Evolutionary conservation across 129 eudicot species (phyloP).

Genomic region (Mikania micrantha): DNA sequence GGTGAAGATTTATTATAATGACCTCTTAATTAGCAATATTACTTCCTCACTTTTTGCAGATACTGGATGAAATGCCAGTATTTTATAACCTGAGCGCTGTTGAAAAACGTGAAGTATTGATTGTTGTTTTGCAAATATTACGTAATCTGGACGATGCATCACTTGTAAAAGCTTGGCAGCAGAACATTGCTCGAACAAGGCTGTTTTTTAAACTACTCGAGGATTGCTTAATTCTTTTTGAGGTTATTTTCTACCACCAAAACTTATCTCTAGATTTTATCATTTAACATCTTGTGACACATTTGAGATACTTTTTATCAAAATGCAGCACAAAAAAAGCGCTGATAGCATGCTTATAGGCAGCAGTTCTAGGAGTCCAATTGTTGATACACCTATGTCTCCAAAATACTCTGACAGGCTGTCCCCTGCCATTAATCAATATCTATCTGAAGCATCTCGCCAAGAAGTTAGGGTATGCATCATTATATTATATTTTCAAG

Average conservation of each 20-base stretch:
- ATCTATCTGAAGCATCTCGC: slow-evolving; percentile 90
- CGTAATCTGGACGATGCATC: slow-evolving; percentile 96
- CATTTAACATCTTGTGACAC: not conserved
- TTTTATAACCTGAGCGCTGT: slow-evolving; percentile 87
- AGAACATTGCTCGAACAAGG: slow-evolving; percentile 88
- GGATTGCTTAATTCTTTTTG: slow-evolving; percentile 85
- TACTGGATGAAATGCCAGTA: slow-evolving; percentile 98
- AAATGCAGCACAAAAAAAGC: slow-evolving; percentile 81
- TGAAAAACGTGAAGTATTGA: slow-evolving; percentile 94
- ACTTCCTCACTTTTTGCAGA: slow-evolving; percentile 43
- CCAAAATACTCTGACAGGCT: slow-evolving; percentile 94
- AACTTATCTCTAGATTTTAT: not conserved
- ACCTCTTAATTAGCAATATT: slow-evolving; percentile 3
- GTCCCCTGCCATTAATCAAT: slow-evolving; percentile 96
- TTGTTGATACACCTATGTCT: slow-evolving; percentile 73
- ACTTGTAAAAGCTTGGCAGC: slow-evolving; percentile 93
- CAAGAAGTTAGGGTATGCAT: slow-evolving; percentile 89
- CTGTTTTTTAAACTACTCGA: slow-evolving; percentile 91
- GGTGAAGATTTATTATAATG: slow-evolving; percentile 1
- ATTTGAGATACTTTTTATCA: not conserved
- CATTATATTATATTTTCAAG: slow-evolving; percentile 1
- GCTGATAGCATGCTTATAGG: slow-evolving; percentile 90
- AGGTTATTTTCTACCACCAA: slow-evolving; percentile 39
- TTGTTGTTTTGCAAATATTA: slow-evolving; percentile 77
- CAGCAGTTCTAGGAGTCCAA: slow-evolving; percentile 80